A percentile compares a stretch with the other conserved stretches of the same genome.
These are phyloP conservation scores for Cadophora gregata DNA, from an alignment of 2,329 filamentous ascomycete species.

Conservation along the genomic window DNA sequence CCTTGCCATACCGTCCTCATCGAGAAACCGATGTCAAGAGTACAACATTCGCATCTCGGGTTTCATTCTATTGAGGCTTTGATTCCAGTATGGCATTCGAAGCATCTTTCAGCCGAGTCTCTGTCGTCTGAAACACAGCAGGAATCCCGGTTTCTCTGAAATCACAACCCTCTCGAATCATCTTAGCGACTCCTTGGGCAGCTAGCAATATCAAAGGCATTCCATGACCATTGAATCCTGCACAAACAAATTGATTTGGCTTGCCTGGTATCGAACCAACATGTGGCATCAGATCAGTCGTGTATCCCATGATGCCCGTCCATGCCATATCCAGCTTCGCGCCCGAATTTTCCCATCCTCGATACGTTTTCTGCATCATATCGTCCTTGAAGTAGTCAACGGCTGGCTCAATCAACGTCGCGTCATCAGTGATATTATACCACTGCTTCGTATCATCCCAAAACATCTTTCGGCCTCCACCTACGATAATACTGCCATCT, in stretches of 20 bases:
- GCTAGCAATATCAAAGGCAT: slow-evolving; percentile 24
- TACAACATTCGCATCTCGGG: not conserved
- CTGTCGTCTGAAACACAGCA: slow-evolving; percentile 18
- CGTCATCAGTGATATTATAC: slow-evolving; percentile 46
- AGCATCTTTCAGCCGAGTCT: slow-evolving; percentile 15
- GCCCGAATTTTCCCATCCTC: slow-evolving; percentile 21
- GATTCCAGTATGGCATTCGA: slow-evolving; percentile 22
- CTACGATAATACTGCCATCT: slow-evolving; percentile 45
- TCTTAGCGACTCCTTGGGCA: slow-evolving; percentile 23
- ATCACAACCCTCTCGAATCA: slow-evolving; percentile 22
- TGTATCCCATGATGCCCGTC: slow-evolving; percentile 25
- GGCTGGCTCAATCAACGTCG: slow-evolving; percentile 24
- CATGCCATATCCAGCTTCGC: slow-evolving; percentile 20
- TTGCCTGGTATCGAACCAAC: slow-evolving; percentile 17
- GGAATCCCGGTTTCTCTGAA: slow-evolving; percentile 22
- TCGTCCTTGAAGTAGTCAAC: slow-evolving; percentile 18
- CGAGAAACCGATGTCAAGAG: not conserved
- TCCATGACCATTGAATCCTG: slow-evolving; percentile 22
- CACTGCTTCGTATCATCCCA: slow-evolving; percentile 46
- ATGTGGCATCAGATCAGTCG: slow-evolving; percentile 23
- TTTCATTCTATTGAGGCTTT: slow-evolving; percentile 17
- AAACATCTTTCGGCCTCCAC: slow-evolving; percentile 49
- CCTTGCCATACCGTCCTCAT: not conserved
- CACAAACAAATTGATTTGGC: slow-evolving; percentile 20
- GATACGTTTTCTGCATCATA: slow-evolving; percentile 24